These are phyloP conservation scores for Anacardium occidentale DNA, from an alignment of 345 rosid species.

Conservation along the genomic window DNA sequence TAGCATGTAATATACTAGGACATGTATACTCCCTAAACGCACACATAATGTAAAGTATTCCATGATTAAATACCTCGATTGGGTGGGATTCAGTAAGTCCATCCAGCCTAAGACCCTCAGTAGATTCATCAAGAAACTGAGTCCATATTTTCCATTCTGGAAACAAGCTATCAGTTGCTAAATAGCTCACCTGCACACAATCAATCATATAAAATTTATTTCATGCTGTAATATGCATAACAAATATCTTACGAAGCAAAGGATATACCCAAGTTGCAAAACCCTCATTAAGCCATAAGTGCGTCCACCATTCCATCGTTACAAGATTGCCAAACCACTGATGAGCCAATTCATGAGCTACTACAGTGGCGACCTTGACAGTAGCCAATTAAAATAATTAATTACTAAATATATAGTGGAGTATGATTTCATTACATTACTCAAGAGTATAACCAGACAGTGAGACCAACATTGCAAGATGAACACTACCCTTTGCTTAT, in stretches of 20 bases:
- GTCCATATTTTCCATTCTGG: slow-evolving; percentile 99
- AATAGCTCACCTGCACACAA: slow-evolving; percentile 81
- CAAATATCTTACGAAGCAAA: slow-evolving; percentile 17
- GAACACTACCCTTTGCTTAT: slow-evolving; percentile 79
- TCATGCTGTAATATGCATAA: not conserved
- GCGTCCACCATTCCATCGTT: slow-evolving; percentile 99
- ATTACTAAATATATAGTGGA: not conserved
- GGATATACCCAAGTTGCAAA: slow-evolving; percentile 95
- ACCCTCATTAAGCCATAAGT: slow-evolving; percentile 98
- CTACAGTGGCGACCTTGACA: slow-evolving; percentile 84
- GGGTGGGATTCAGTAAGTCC: slow-evolving; percentile 98
- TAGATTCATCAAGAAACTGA: slow-evolving; percentile 89
- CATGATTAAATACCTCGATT: slow-evolving; percentile 64
- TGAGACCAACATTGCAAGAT: slow-evolving; percentile 6
- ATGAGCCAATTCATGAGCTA: slow-evolving; percentile 98
- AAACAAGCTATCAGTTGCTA: slow-evolving; percentile 85
- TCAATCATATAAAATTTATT: slow-evolving; percentile 12
- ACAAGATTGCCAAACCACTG: slow-evolving; percentile 99
- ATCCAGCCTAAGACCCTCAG: slow-evolving; percentile 83
- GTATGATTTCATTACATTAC: not conserved
- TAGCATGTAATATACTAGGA: not conserved
- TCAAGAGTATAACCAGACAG: slow-evolving; percentile 5
- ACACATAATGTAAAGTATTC: not conserved
- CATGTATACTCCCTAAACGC: not conserved
- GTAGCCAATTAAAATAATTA: slow-evolving; percentile 19